Evolutionary conservation across 1,284 basidiomycete genomes (phyloP).

Genomic region (Apiotrichum sp.): DNA sequence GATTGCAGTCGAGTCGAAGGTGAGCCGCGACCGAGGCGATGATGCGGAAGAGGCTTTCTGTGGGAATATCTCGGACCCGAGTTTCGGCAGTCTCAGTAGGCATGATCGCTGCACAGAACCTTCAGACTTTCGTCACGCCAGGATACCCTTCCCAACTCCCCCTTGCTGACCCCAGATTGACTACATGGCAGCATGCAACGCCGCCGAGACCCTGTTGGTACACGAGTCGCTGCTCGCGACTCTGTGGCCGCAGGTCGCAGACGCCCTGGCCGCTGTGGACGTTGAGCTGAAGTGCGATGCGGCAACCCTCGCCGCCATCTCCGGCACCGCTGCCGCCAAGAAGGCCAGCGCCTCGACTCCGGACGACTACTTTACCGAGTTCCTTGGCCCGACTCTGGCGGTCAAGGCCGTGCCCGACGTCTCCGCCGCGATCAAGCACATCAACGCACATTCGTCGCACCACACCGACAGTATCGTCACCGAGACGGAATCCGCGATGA

Average conservation of each 20-base stretch:
- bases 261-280: constrained; percentile 60
- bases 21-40: constrained; percentile 39
- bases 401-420: constrained; percentile 69
- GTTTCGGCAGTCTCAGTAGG: too few species aligned
- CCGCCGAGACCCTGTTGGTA: constrained; percentile 82
- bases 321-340: constrained; percentile 42
- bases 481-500: constrained; percentile 62
- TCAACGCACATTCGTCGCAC: constrained; percentile 88
- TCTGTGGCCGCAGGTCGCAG: constrained; percentile 74
- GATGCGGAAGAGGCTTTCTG: neutral
- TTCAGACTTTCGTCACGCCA: too few species aligned
- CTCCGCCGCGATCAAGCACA: constrained; percentile 70
- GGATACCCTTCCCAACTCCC: too few species aligned
- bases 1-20: constrained; percentile 86
- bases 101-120: too few species aligned
- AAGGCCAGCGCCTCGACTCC: constrained; percentile 55
- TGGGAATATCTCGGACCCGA: too few species aligned
- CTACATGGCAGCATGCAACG: constrained; percentile 95
- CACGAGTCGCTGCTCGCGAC: constrained; percentile 65
- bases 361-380: constrained; percentile 77
- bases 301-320: constrained; percentile 54
- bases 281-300: constrained; percentile 78
- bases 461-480: constrained; percentile 94
- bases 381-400: constrained; percentile 75
- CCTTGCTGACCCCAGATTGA: constrained; percentile 57